Base-by-base conservation (phyloP, 208 protist genomes). In the Leishmania tarentolae region DNA sequence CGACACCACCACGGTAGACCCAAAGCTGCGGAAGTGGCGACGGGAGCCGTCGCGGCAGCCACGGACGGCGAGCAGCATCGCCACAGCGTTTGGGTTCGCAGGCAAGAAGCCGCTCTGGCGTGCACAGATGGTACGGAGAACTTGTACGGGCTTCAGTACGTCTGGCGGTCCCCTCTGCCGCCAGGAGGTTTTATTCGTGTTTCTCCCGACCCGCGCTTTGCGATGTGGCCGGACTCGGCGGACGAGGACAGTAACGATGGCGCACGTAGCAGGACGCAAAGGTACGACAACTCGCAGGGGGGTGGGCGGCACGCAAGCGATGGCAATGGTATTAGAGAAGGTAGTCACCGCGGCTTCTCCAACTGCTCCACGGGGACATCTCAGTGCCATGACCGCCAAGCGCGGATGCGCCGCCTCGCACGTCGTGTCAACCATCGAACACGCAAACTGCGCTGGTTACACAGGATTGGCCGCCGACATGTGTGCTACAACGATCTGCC, bases 121-220 rank as follows among this genome's bases (percentile, higher is more conserved):
- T 86, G 83, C 76, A 70, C 79, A 21, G 82, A 89, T 56, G 87
- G 87, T 52, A 82, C 74, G 37, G 86, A 90, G 73, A 88, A 92
- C 65, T 76, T 97, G 1, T 96, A 96, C 83, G 94, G 94, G 1
- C 83, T 97, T 17, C 89, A 87, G 50, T 93, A 95, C 76, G 82
- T 89, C 35, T 97, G 94, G 92, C 80, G 88, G 35, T 63, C 82
- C 17, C 81, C 85, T n/a, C 84, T 97, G 24, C 94, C 94, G 19
- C 94, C 94, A 2, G 75, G 80, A 19, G 94, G 94, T 1, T 96
- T 94, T 74, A 91, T 97, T 59, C 91, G 94, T 17, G 56, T 93
- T 21, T 75, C 73, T 42, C 94, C 94, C 3, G 86, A 91, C 59
- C 87, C 94, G 4, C 82, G 86, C 0, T 63, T 79, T 35, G 94